Percentiles rank a stretch among this genome's conserved stretches.
These are phyloP conservation scores for Aspergillus homomorphus DNA, from an alignment of 495 filamentous ascomycete genomes.

Conservation along the genomic window DNA sequence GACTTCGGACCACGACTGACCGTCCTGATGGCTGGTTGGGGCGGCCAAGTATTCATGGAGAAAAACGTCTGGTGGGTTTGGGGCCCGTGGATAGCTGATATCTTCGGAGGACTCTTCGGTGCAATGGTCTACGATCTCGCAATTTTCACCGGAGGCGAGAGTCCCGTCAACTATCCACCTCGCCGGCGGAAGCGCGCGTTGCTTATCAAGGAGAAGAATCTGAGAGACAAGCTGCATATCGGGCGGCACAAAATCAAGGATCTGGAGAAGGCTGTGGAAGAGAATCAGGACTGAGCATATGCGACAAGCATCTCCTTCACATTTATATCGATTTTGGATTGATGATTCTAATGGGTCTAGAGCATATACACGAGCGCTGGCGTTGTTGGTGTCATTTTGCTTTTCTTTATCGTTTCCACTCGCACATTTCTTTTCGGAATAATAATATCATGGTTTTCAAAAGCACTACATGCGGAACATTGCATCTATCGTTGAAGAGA, in stretches of 20 bases:
- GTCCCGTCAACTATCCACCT: slow-evolving; percentile 41
- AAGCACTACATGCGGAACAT: no score
- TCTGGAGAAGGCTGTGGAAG: slow-evolving; percentile 7
- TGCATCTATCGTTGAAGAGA: no score
- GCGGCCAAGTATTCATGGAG: slow-evolving; percentile 25
- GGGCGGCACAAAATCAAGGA: slow-evolving; percentile 5
- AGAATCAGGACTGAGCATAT: slow-evolving; percentile 1
- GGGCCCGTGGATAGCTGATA: slow-evolving; percentile 49
- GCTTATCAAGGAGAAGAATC: slow-evolving; percentile 6
- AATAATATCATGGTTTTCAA: no score
- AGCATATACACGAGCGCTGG: not conserved
- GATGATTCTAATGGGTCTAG: not conserved
- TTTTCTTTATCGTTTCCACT: not conserved
- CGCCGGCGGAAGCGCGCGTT: slow-evolving; percentile 9
- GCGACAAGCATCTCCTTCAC: no score
- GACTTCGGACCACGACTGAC: slow-evolving; percentile 57
- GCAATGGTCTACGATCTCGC: slow-evolving; percentile 50
- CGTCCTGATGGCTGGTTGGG: slow-evolving; percentile 51
- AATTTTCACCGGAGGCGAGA: slow-evolving; percentile 48
- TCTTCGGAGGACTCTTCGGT: slow-evolving; percentile 46
- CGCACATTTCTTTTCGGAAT: no score
- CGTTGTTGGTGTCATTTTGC: not conserved
- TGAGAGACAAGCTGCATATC: not conserved
- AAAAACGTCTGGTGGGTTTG: slow-evolving; percentile 56
- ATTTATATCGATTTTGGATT: no score